Base-by-base conservation (phyloP, 352 stramenopile genomes). In the Discostella stelligera region DNA sequence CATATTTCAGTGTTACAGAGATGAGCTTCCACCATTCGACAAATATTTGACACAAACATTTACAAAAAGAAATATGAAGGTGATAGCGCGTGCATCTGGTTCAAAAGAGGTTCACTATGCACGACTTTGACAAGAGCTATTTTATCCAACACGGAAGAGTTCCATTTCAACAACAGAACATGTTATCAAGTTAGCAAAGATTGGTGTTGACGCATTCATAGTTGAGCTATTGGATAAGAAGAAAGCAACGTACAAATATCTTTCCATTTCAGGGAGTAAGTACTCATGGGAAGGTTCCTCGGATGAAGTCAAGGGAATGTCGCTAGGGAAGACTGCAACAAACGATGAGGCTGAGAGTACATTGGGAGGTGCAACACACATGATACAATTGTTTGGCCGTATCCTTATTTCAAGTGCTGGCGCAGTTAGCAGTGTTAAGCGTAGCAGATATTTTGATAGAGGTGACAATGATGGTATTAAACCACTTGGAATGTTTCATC, bases 281-380 rank as follows among this genome's bases (percentile, higher is more conserved):
- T 44, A 14, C 3, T 65, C 56, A 54, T 49, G 46, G 21, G 2
- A 27, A 2, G 46, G 25, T 16, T 67, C 30, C 21, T 21, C 59
- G 14, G 59, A 39, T n/a, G 39, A 68, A n/a, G 20, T 8, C 2
- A 44, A 64, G 50, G 10, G 41, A 20, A 16, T 14, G 14, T 37
- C 32, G 46, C 18, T 71, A 23, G 48, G 64, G n/a, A 71, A 50
- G 14, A 39, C 37, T 21, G 64, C 64, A 18, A 71, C 64, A 71
- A 71, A 71, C 54, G 54, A 72, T 58, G 65, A 72, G 4, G 65
- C 65, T 21, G 55, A 72, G 65, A 63, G 65, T 55, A 48, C 39
- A 13, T 44, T 72, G 11, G 65, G 65, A 64, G 65, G 65, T 27
- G 27, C 65, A 64, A 72, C 65, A 56, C 11, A 14, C 16, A 25